Evolutionary conservation across 768 basidiomycete species (phyloP).

Genomic region (Clitopilus passeckerianus): DNA sequence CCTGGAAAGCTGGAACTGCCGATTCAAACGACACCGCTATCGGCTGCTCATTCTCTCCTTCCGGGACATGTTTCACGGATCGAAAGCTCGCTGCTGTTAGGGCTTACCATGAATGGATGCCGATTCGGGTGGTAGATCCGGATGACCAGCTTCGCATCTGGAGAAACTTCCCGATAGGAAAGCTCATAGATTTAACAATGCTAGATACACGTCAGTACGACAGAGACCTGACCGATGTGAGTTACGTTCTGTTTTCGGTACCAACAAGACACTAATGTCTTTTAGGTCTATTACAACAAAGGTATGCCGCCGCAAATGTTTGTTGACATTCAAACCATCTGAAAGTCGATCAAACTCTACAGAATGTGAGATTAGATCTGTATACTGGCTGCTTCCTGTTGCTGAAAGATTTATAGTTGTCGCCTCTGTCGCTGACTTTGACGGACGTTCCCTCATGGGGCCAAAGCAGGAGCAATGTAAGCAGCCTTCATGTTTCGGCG

Average conservation of each 20-base stretch:
- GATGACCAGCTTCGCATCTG: slow-evolving; percentile 55
- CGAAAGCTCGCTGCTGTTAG: slow-evolving; percentile 54
- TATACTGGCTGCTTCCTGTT: too few relatives aligned
- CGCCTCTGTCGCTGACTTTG: slow-evolving; percentile 33
- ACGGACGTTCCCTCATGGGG: slow-evolving; percentile 51
- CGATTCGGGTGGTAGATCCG: slow-evolving; percentile 51
- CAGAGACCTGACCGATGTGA: slow-evolving; percentile 51
- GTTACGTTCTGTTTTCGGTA: slow-evolving; percentile 6
- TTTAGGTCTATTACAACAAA: slow-evolving; percentile 45
- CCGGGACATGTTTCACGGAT: slow-evolving; percentile 54
- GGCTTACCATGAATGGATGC: slow-evolving; percentile 62
- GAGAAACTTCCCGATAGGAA: slow-evolving; percentile 61
- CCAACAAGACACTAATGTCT: not conserved
- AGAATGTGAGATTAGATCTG: too few relatives aligned
- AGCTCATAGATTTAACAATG: slow-evolving; percentile 58
- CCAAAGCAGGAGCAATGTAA: slow-evolving; percentile 48
- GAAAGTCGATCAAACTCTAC: not conserved
- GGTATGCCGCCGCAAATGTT: slow-evolving; percentile 20
- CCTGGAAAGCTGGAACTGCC: slow-evolving; percentile 53
- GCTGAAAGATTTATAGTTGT: slow-evolving; percentile 25
- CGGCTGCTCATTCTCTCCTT: slow-evolving; percentile 47
- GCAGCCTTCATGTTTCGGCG: slow-evolving; percentile 1
- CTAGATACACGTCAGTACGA: slow-evolving; percentile 58
- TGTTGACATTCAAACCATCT: not conserved
- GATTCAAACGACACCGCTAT: slow-evolving; percentile 47